Evolutionary conservation across 805 yeast genomes (phyloP).

Genomic region (Schizosaccharomyces cryophilus): DNA sequence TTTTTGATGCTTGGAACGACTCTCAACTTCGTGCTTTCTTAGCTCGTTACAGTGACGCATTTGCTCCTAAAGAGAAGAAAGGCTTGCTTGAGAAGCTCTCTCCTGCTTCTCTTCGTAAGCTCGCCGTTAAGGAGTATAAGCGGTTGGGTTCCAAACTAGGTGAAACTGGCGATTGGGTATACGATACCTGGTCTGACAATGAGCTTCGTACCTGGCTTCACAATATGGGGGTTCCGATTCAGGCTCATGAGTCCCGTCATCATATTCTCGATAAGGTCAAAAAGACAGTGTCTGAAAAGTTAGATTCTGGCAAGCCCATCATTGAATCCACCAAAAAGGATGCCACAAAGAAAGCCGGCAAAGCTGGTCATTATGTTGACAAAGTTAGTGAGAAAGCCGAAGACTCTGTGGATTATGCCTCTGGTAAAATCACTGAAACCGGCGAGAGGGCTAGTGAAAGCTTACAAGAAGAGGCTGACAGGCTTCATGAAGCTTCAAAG

Average conservation of each 20-base stretch:
- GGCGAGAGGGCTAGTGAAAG: background rate
- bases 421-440: background rate
- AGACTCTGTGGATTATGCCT: slow-evolving; percentile 8
- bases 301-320: slow-evolving; percentile 11
- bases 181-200: slow-evolving; percentile 19
- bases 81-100: background rate
- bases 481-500: background rate
- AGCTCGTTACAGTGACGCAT: background rate
- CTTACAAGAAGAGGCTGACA: background rate
- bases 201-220: slow-evolving; percentile 22
- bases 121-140: background rate
- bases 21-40: background rate
- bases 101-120: background rate
- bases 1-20: slow-evolving; percentile 1
- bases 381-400: slow-evolving; percentile 4
- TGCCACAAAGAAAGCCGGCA: slow-evolving; percentile 6
- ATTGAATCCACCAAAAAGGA: slow-evolving; percentile 10
- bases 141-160: background rate
- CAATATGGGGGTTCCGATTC: slow-evolving; percentile 14
- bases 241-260: slow-evolving; percentile 4
- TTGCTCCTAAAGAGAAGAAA: background rate
- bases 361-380: background rate
- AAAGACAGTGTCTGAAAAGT: slow-evolving; percentile 13
- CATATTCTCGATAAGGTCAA: slow-evolving; percentile 5
- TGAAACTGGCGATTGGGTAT: background rate